Conservation (phyloP, 805 yeast species). For the Tanozyma kutaoensis region DNA sequence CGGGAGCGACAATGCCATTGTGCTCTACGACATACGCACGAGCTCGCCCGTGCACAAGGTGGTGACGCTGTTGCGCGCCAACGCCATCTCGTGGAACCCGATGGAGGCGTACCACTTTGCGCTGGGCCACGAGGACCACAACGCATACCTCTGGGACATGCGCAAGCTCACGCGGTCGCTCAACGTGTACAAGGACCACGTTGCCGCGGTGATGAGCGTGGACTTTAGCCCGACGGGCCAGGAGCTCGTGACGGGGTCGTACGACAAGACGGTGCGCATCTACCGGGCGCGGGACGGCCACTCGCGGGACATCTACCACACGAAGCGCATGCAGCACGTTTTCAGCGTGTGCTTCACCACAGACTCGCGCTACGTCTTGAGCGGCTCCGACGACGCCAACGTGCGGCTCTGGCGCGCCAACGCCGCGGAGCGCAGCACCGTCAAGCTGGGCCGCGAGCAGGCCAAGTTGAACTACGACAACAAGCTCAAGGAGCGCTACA, state of each 20-base stretch:
- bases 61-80: conserved; percentile 69
- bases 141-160: conserved; percentile 93
- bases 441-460: conserved; percentile 70
- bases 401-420: conserved; percentile 85
- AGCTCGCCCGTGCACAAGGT: conserved; percentile 87
- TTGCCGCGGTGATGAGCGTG: conserved; percentile 86
- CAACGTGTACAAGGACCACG: conserved; percentile 89
- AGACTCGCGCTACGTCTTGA: conserved; percentile 76
- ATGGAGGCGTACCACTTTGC: conserved; percentile 94
- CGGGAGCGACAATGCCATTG: conserved; percentile 75
- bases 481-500: conserved; percentile 83
- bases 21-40: conserved; percentile 82
- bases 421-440: conserved; percentile 74
- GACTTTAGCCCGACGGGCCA: conserved; percentile 97
- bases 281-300: conserved; percentile 73
- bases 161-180: conserved; percentile 71
- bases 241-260: conserved; percentile 89
- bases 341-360: conserved; percentile 74
- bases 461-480: conserved; percentile 80
- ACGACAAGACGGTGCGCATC: conserved; percentile 84
- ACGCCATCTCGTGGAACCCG: conserved; percentile 91
- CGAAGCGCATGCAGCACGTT: conserved; percentile 95
- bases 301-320: conserved; percentile 89
- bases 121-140: conserved; percentile 88
- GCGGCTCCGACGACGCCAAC: conserved; percentile 95